Conservation (phyloP, 495 filamentous ascomycete species). For the Copromyces sp. region DNA sequence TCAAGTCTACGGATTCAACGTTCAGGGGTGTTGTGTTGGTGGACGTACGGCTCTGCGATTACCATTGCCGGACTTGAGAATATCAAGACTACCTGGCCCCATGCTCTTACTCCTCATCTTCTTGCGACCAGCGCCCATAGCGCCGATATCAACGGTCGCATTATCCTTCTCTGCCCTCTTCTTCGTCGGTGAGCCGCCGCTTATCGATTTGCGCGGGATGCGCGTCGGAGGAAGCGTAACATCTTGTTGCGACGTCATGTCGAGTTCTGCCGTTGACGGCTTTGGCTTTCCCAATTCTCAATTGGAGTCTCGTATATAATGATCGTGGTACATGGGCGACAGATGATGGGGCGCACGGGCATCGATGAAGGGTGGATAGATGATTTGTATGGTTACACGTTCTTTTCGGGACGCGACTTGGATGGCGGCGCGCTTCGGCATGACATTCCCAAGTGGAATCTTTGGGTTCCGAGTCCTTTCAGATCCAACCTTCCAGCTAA, state of each 20-base stretch:
- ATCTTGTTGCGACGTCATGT: conserved; percentile 38
- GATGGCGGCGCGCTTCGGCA: background rate
- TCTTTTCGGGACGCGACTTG: background rate
- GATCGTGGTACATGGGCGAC: background rate
- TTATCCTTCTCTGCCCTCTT: conserved; percentile 59
- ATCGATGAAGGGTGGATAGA: background rate
- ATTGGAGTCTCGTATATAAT: background rate
- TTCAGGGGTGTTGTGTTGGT: background rate
- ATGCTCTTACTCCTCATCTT: conserved; percentile 92
- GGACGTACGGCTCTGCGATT: conserved; percentile 67
- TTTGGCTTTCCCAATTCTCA: background rate
- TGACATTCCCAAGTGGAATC: background rate
- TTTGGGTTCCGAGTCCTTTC: background rate
- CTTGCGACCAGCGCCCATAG: conserved; percentile 41
- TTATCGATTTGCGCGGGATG: conserved; percentile 69
- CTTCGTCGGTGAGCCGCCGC: conserved; percentile 49
- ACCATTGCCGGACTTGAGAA: conserved; percentile 63
- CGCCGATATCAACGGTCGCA: conserved; percentile 49
- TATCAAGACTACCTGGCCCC: conserved; percentile 81
- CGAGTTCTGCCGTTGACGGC: conserved; percentile 3
- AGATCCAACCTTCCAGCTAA: background rate
- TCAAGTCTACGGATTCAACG: background rate
- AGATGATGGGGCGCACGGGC: background rate
- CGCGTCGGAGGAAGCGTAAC: conserved; percentile 41
- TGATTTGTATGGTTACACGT: background rate